A percentile compares a stretch with the other conserved stretches of the same genome.
Conservation (phyloP, 176 grass and related monocot genomes). For the Oryza nivara region DNA sequence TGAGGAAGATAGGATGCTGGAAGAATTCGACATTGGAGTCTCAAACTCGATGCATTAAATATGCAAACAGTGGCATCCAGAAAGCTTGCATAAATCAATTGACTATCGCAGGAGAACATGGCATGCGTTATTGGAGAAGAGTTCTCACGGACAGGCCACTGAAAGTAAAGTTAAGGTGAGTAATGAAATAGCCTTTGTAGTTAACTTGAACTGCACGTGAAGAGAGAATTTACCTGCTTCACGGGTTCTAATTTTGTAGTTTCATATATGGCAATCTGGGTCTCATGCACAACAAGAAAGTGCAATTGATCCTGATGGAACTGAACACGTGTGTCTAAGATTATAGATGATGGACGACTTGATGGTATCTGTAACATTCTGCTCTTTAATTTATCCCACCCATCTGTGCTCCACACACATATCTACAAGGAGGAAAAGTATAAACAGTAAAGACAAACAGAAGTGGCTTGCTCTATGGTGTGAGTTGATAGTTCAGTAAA, state of each 20-base stretch:
- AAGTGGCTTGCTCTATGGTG: conserved; percentile 10
- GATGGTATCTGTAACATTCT: conserved; percentile 81
- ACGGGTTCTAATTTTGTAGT: conserved; percentile 84
- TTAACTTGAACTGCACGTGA: neutral
- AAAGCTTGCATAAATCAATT: conserved; percentile 94
- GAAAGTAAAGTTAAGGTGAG: conserved; percentile 37
- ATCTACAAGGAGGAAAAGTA: conserved; percentile 55
- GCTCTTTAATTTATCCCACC: conserved; percentile 89
- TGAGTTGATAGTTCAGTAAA: conserved; percentile 35
- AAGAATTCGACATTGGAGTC: conserved; percentile 84
- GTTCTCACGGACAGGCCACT: conserved; percentile 88
- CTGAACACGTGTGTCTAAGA: conserved; percentile 89
- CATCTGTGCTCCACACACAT: conserved; percentile 94
- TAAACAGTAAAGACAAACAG: conserved; percentile 22
- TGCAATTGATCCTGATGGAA: conserved; percentile 98
- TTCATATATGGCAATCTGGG: conserved; percentile 93
- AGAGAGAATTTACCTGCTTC: conserved; percentile 59
- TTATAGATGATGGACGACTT: conserved; percentile 64
- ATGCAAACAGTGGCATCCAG: conserved; percentile 86
- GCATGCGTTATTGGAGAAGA: conserved; percentile 93
- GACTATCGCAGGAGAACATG: conserved; percentile 96
- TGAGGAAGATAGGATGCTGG: conserved; percentile 79
- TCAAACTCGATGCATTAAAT: conserved; percentile 84
- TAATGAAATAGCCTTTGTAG: conserved; percentile 31
- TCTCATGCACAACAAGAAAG: conserved; percentile 97